Evolutionary conservation across 306 rosid species (phyloP), one percentile per base, ranked within the genome.

Genomic region (Rosa persica): DNA sequence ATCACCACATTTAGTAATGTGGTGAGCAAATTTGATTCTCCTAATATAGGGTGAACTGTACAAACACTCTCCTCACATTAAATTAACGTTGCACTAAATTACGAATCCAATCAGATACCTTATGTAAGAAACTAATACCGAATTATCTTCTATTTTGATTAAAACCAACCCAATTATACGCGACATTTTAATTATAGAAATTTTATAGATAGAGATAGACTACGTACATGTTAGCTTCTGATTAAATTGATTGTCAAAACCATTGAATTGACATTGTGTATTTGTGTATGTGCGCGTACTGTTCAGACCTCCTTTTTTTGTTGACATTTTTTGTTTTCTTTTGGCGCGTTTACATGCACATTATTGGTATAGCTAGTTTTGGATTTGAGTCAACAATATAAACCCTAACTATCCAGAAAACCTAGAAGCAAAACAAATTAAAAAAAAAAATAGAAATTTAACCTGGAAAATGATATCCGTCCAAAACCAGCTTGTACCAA

Each of bases 321-420:
- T 49, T 30, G 46, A 72, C 64, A 49, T 23, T 47, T 46, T 2
- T 8, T 73, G 34, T 23, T 17, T 73, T 71, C 40, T 17, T 73
- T 71, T 73, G 76, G n/a, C 34, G 42, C 78, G 54, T 57, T 74
- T 74, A 57, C 68, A 74, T 16, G 44, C 43, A 34, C 55, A 60
- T 39, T 30, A 34, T 52, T 52, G 76, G n/a, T 36, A 52, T 25
- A 48, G 27, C 19, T 48, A 6, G 19, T 46, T 44, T 46, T 48
- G 61, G n/a, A 42, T 34, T 51, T 12, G 4, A 72, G 48, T 13
- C 67, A 39, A 72, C 13, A 72, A 72, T 51, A 20, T 20, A 16
- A 34, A 48, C 48, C 65, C 19, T 7, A 0, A 49, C 12, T 36
- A 49, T n/a, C 58, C 27, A 3, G 2, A 55, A 6, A 22, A 55